Conservation (phyloP, 345 rosid species). For the Sisymbrium altissimum region DNA sequence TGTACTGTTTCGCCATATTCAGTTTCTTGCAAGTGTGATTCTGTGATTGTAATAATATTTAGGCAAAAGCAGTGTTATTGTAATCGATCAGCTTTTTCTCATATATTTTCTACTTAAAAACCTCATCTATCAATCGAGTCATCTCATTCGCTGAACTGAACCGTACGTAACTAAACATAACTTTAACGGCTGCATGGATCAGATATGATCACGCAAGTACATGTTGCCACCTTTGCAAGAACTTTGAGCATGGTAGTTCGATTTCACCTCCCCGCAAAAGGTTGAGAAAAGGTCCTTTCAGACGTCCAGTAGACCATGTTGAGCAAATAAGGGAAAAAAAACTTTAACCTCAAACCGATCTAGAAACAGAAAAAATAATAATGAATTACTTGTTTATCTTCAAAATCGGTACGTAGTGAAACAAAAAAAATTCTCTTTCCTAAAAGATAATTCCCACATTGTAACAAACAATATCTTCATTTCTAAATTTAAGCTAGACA, state of each 20-base stretch:
- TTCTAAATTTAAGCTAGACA: too few relatives aligned
- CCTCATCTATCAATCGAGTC: background rate
- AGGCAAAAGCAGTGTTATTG: background rate
- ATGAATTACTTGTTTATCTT: background rate
- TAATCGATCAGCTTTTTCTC: too few relatives aligned
- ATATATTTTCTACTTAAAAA: background rate
- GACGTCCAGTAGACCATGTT: background rate
- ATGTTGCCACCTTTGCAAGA: background rate
- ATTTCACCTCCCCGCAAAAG: too few relatives aligned
- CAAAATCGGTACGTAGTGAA: background rate
- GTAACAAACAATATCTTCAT: too few relatives aligned
- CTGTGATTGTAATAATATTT: background rate
- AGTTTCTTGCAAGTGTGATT: slow-evolving; percentile 11
- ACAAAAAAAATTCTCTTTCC: background rate
- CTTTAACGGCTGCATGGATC: background rate
- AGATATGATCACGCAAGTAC: background rate
- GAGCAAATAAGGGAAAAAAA: too few relatives aligned
- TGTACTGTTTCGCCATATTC: slow-evolving; percentile 10
- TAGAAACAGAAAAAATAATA: background rate
- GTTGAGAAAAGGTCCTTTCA: background rate
- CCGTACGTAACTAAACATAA: background rate
- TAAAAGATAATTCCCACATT: background rate
- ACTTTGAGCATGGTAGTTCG: too few relatives aligned
- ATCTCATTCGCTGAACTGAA: too few relatives aligned
- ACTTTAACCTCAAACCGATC: background rate